A percentile compares a stretch with the other conserved stretches of the same genome.
Conservation (phyloP, 208 protist genomes). For the Leishmania guyanensis region DNA sequence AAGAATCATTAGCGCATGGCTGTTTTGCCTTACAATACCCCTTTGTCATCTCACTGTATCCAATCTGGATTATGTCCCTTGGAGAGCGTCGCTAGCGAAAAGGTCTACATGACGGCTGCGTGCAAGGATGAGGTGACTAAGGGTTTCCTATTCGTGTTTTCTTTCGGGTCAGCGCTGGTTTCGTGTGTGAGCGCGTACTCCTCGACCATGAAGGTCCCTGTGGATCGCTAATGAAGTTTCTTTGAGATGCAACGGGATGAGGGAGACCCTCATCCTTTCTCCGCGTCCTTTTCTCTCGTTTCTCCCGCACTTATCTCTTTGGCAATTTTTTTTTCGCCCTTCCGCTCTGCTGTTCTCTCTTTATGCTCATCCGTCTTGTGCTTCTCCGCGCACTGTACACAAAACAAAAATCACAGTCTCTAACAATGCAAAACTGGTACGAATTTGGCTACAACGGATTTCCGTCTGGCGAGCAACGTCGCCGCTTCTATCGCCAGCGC, state of each 20-base stretch:
- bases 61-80: background rate
- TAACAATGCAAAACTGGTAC: conserved; percentile 77
- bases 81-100: background rate
- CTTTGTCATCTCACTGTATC: background rate
- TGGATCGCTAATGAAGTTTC: background rate
- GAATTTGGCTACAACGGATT: conserved; percentile 86
- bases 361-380: conserved; percentile 1
- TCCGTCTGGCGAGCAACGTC: conserved; percentile 68
- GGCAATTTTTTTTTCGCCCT: background rate
- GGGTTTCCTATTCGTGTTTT: background rate
- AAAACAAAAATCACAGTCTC: background rate
- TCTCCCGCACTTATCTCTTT: background rate
- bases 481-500: conserved; percentile 84
- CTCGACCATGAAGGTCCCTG: background rate
- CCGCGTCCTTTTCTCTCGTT: background rate
- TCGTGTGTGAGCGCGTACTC: background rate
- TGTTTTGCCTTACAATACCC: background rate
- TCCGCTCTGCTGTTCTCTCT: background rate
- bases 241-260: background rate
- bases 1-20: background rate
- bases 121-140: background rate
- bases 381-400: background rate
- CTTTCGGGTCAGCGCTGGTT: background rate
- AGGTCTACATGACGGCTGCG: background rate
- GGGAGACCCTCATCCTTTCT: background rate